Percentiles rank a stretch among this genome's conserved stretches.
phyloP scores from a whole-genome alignment of 2,329 filamentous ascomycete genomes.

The Dothistroma septosporum region DNA sequence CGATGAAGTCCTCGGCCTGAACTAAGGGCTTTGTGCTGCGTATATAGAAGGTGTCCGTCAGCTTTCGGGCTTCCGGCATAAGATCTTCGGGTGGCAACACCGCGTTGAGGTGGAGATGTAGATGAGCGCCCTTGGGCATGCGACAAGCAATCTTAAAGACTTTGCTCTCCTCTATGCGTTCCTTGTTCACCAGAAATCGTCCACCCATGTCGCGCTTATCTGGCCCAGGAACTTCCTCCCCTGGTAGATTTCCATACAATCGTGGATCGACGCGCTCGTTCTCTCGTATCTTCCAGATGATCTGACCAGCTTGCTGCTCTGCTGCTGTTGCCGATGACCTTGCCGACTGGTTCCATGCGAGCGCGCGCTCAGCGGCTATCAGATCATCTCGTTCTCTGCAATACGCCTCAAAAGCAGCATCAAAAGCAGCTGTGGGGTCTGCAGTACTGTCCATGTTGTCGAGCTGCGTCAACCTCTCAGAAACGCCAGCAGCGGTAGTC shows the following conservation, averaged over 20 bases:
- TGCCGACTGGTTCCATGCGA: conserved; percentile 38
- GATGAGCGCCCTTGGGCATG: conserved; percentile 68
- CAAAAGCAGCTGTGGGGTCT: neutral
- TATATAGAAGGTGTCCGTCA: conserved; percentile 63
- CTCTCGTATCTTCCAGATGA: conserved; percentile 40
- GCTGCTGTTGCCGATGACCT: conserved; percentile 22
- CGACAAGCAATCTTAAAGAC: conserved; percentile 54
- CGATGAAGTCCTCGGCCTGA: conserved; percentile 38
- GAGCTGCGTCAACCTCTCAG: neutral
- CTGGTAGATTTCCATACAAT: conserved; percentile 42
- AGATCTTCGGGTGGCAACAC: conserved; percentile 60
- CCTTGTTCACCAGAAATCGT: conserved; percentile 44
- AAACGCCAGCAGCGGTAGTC: too few relatives aligned
- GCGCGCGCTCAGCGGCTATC: conserved; percentile 30
- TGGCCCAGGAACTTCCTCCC: conserved; percentile 39
- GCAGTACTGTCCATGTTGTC: neutral
- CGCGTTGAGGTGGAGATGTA: conserved; percentile 77
- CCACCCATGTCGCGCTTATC: conserved; percentile 46
- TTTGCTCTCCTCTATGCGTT: conserved; percentile 48
- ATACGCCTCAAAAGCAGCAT: conserved; percentile 22
- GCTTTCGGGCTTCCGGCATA: conserved; percentile 51
- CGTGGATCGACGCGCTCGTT: conserved; percentile 37
- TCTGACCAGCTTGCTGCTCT: conserved; percentile 34
- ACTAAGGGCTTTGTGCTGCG: conserved; percentile 55
- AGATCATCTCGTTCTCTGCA: conserved; percentile 26